phyloP scores from a whole-genome alignment of 148 eudicot species.

The Salicornia ramosissima region DNA sequence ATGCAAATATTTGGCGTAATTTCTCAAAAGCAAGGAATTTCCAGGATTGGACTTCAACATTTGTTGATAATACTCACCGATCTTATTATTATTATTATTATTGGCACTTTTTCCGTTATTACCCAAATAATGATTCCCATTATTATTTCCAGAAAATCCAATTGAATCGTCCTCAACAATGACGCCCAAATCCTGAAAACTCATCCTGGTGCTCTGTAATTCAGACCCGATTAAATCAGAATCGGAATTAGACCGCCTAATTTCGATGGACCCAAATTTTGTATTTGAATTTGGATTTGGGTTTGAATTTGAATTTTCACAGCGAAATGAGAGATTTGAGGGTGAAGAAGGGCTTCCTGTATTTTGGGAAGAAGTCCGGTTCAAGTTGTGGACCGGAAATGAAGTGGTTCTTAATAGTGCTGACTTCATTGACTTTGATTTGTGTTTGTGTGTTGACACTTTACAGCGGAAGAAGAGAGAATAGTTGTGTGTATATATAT shows the following conservation, averaged over 20 bases:
- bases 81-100: constrained; percentile 10
- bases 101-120: constrained; percentile 31
- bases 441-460: too few relatives aligned
- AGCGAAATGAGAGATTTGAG: constrained; percentile 18
- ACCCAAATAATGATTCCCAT: constrained; percentile 29
- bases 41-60: constrained; percentile 58
- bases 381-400: constrained; percentile 28
- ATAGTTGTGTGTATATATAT: constrained; percentile 1
- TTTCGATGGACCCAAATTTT: neutral
- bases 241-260: constrained; percentile 43
- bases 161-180: constrained; percentile 35
- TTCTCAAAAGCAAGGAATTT: constrained; percentile 56
- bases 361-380: constrained; percentile 8
- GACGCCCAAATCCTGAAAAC: constrained; percentile 18
- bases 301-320: neutral
- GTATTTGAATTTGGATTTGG: too few relatives aligned
- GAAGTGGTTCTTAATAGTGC: constrained; percentile 52
- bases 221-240: constrained; percentile 28
- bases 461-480: too few relatives aligned
- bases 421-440: constrained; percentile 30
- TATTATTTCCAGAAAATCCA: constrained; percentile 22
- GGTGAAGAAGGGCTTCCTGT: constrained; percentile 7
- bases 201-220: neutral
- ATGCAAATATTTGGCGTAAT: constrained; percentile 67
- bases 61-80: constrained; percentile 48